These are phyloP conservation scores for Actinomortierella ambigua DNA, from an alignment of 371 early-diverging fungal genomes.

Conservation along the genomic window DNA sequence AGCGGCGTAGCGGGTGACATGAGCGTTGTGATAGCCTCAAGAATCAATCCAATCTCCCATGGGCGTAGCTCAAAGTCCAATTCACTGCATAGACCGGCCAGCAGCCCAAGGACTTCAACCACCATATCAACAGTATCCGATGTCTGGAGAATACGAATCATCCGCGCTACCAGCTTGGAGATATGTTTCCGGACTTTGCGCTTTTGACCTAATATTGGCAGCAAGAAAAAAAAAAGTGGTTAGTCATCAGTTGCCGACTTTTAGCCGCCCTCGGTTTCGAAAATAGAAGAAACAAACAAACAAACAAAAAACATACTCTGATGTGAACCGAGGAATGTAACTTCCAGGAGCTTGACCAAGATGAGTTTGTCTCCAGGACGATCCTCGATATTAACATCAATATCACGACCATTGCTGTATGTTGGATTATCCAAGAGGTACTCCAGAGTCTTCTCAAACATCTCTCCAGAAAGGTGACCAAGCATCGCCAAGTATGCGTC, in stretches of 20 bases:
- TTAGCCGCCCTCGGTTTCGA: too few relatives aligned
- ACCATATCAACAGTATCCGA: conserved; percentile 47
- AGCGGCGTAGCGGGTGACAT: conserved; percentile 32
- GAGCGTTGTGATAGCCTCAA: conserved; percentile 26
- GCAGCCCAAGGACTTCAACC: conserved; percentile 43
- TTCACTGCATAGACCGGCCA: conserved; percentile 48
- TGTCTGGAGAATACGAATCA: conserved; percentile 48
- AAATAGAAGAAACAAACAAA: too few relatives aligned
- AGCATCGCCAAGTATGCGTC: conserved; percentile 26
- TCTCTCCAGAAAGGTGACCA: conserved; percentile 19
- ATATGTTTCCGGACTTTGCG: conserved; percentile 48
- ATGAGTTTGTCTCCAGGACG: conserved; percentile 38
- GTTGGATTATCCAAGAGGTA: conserved; percentile 24
- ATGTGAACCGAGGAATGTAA: conserved; percentile 37
- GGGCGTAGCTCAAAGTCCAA: conserved; percentile 41
- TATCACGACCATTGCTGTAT: too few relatives aligned
- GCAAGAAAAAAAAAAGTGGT: conserved; percentile 4
- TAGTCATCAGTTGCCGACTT: too few relatives aligned
- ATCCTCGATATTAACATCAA: conserved; percentile 21
- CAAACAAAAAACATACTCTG: conserved; percentile 42
- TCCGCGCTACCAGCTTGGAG: conserved; percentile 45
- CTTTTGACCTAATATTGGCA: conserved; percentile 47
- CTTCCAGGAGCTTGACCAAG: conserved; percentile 22
- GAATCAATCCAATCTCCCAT: conserved; percentile 44
- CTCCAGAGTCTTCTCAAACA: conserved; percentile 21